Percentiles rank a stretch among this genome's conserved stretches.
Evolutionary conservation across 257 asterid genomes (phyloP).

Genomic region (Salvia splendens): DNA sequence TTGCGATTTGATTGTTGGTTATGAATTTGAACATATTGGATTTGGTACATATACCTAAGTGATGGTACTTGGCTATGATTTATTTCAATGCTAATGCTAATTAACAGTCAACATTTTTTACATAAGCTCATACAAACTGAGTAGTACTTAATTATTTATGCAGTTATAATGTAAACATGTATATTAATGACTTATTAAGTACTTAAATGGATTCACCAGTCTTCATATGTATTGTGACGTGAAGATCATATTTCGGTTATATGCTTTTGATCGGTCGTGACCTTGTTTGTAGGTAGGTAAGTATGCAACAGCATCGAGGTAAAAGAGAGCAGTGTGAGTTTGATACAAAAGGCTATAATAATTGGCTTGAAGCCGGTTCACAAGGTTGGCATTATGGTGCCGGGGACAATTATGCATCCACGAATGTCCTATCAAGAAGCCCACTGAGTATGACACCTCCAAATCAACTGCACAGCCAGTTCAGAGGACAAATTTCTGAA

Average conservation of each 20-base stretch:
- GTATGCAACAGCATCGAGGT: constrained; percentile 36
- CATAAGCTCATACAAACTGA: not conserved
- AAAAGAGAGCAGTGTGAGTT: constrained; percentile 26
- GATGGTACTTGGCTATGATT: not conserved
- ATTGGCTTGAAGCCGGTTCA: constrained; percentile 26
- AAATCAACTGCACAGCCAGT: constrained; percentile 32
- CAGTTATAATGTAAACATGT: not conserved
- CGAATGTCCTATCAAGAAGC: constrained; percentile 31
- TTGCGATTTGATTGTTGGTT: not conserved
- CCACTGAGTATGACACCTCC: constrained; percentile 24
- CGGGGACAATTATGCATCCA: constrained; percentile 27
- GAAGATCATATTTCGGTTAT: not conserved
- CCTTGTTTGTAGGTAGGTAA: constrained; percentile 16
- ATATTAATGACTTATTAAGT: not conserved
- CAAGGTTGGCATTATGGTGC: constrained; percentile 32
- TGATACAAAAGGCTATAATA: constrained; percentile 28
- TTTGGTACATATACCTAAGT: not conserved
- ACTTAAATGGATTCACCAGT: too few species aligned
- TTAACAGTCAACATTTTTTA: too few species aligned
- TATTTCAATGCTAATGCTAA: not conserved
- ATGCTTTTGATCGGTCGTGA: not conserved
- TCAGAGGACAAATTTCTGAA: constrained; percentile 26
- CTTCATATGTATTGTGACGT: not conserved
- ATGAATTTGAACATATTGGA: not conserved
- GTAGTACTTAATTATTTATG: not conserved